phyloP scores from a whole-genome alignment of 352 stramenopile genomes.

The Phytophthora uliginosa region DNA sequence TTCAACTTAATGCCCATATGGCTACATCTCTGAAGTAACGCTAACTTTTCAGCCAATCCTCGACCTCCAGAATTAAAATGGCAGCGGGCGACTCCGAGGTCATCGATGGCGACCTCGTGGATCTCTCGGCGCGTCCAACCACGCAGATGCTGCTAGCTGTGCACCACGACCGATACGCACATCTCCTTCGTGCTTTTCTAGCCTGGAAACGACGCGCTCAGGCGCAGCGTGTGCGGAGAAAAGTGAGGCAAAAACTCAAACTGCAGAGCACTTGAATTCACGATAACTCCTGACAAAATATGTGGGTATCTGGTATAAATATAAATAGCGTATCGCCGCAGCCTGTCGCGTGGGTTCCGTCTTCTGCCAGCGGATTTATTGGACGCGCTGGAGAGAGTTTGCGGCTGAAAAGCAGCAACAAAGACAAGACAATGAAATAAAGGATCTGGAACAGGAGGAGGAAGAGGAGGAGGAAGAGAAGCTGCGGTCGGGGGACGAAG shows the following conservation, averaged over 20 bases:
- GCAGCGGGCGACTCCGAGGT: background rate
- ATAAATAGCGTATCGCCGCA: conserved; percentile 42
- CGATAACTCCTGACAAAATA: background rate
- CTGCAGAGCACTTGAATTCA: background rate
- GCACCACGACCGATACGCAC: conserved; percentile 44
- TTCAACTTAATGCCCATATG: conserved; percentile 8
- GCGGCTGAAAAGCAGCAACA: conserved; percentile 9
- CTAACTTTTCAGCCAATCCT: conserved; percentile 23
- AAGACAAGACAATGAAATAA: background rate
- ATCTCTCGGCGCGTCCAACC: background rate
- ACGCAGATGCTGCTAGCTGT: conserved; percentile 18
- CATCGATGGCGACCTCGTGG: background rate
- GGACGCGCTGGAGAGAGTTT: conserved; percentile 42
- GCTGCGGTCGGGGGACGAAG: background rate
- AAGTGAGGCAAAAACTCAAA: conserved; percentile 30
- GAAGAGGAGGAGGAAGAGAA: background rate
- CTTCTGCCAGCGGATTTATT: conserved; percentile 53
- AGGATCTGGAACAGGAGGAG: conserved; percentile 2
- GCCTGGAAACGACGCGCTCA: conserved; percentile 38
- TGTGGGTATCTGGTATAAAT: background rate
- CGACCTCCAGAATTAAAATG: background rate
- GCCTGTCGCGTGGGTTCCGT: conserved; percentile 54
- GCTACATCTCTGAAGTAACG: conserved; percentile 19
- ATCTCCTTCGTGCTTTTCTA: conserved; percentile 35
- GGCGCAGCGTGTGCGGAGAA: conserved; percentile 31